Evolutionary conservation across 2,329 filamentous ascomycete genomes (phyloP).

Genomic region (Amylocarpus encephaloides): DNA sequence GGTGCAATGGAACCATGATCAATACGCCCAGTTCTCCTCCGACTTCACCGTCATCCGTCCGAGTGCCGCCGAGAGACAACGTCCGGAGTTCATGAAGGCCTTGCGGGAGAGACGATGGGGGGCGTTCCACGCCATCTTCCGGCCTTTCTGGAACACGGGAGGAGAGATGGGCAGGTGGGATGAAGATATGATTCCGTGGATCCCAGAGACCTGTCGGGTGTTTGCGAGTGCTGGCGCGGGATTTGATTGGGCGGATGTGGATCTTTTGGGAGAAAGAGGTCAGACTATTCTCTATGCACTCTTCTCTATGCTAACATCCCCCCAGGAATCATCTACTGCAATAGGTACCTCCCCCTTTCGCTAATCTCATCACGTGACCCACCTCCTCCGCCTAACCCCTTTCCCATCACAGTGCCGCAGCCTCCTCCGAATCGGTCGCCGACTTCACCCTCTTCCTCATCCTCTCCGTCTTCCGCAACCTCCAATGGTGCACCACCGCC

Average conservation of each 20-base stretch:
- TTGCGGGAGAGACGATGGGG: conserved; percentile 48
- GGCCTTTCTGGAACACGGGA: conserved; percentile 59
- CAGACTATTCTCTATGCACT: too few species aligned
- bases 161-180: conserved; percentile 62
- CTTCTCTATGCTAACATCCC: not conserved
- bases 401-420: conserved; percentile 43
- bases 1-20: conserved; percentile 28
- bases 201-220: conserved; percentile 48
- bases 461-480: conserved; percentile 61
- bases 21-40: conserved; percentile 35
- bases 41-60: conserved; percentile 43
- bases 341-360: conserved; percentile 35
- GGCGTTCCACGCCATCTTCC: conserved; percentile 44
- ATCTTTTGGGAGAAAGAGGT: conserved; percentile 52
- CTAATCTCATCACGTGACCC: not conserved
- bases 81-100: conserved; percentile 43
- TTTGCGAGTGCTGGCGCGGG: conserved; percentile 56
- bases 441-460: conserved; percentile 66
- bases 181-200: conserved; percentile 46
- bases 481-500: conserved; percentile 46
- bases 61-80: conserved; percentile 42
- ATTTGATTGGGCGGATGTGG: conserved; percentile 57
- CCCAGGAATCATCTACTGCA: conserved; percentile 60
- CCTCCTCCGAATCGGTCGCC: conserved; percentile 66
- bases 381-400: not conserved